A percentile compares a stretch with the other conserved stretches of the same genome.
Evolutionary conservation across 1,284 basidiomycete genomes (phyloP).

Genomic region (Pyrrhoderma noxium): DNA sequence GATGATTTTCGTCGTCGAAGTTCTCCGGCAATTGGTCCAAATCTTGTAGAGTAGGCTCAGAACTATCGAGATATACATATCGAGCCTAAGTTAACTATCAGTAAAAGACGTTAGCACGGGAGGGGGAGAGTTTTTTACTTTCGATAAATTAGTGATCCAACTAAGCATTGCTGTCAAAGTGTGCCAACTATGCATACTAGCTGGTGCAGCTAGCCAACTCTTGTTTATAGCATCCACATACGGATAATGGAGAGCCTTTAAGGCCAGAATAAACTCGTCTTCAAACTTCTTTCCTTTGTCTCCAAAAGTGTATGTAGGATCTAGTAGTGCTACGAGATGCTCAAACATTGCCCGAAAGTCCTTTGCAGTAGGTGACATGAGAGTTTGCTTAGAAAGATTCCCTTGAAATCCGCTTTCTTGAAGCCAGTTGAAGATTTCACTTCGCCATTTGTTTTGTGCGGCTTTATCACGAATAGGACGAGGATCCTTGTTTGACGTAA

Average conservation of each 20-base stretch:
- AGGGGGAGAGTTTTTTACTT: constrained; percentile 47
- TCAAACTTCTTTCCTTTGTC: constrained; percentile 58
- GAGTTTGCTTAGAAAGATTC: constrained; percentile 49
- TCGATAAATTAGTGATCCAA: constrained; percentile 80
- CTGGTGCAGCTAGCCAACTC: constrained; percentile 79
- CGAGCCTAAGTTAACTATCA: constrained; percentile 27
- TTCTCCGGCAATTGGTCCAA: constrained; percentile 53
- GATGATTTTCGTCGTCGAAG: constrained; percentile 66
- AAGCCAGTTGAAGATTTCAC: constrained; percentile 68
- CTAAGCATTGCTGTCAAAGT: constrained; percentile 73
- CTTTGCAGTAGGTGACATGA: constrained; percentile 71
- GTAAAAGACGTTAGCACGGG: constrained; percentile 79
- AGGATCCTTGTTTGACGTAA: constrained; percentile 49
- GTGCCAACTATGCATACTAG: constrained; percentile 82
- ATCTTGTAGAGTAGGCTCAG: constrained; percentile 60
- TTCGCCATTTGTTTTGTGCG: constrained; percentile 67
- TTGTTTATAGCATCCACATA: constrained; percentile 65
- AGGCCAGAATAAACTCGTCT: constrained; percentile 68
- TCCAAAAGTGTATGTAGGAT: constrained; percentile 57
- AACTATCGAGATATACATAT: constrained; percentile 49
- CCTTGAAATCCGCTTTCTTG: constrained; percentile 51
- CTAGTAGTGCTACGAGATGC: constrained; percentile 65
- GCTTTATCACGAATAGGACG: constrained; percentile 66
- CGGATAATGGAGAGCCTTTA: constrained; percentile 74
- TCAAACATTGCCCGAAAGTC: constrained; percentile 79